Percentiles rank a stretch among this genome's conserved stretches.
Conservation (phyloP, 441 rosid species). For the Croton laevigatus region DNA sequence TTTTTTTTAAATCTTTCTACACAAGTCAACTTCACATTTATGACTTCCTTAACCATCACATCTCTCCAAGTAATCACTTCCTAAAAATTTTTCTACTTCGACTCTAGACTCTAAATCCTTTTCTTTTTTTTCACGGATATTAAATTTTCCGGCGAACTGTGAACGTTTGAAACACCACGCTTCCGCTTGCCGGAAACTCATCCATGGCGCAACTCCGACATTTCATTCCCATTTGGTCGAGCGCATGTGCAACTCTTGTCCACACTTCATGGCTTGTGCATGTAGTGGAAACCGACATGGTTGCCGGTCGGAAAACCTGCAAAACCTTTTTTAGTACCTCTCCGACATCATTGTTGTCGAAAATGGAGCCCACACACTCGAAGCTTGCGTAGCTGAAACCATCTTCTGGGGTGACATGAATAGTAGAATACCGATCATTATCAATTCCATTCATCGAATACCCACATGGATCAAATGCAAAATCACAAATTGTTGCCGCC, state of each 20-base stretch:
- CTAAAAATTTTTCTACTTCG: constrained; percentile 14
- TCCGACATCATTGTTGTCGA: constrained; percentile 45
- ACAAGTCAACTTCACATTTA: constrained; percentile 22
- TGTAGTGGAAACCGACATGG: constrained; percentile 68
- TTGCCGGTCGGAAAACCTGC: constrained; percentile 73
- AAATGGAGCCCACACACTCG: constrained; percentile 69
- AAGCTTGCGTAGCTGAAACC: constrained; percentile 95
- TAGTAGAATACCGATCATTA: constrained; percentile 82
- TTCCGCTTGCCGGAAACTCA: constrained; percentile 71
- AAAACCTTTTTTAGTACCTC: constrained; percentile 54
- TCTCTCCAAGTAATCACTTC: constrained; percentile 39
- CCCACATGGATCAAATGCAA: constrained; percentile 94
- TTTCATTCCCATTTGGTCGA: constrained; percentile 71
- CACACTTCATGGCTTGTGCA: constrained; percentile 53
- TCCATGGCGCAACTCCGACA: constrained; percentile 69
- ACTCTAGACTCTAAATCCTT: constrained; percentile 12
- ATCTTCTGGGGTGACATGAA: constrained; percentile 96
- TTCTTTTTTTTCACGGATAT: not conserved
- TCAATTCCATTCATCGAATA: constrained; percentile 96
- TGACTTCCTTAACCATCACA: constrained; percentile 24
- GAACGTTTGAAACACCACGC: constrained; percentile 74
- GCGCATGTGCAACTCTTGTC: constrained; percentile 53
- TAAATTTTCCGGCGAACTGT: constrained; percentile 68
- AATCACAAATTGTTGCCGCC: constrained; percentile 67
- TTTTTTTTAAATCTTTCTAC: constrained; percentile 20